phyloP scores from a whole-genome alignment of 345 rosid genomes.

The Fremontodendron californicum region DNA sequence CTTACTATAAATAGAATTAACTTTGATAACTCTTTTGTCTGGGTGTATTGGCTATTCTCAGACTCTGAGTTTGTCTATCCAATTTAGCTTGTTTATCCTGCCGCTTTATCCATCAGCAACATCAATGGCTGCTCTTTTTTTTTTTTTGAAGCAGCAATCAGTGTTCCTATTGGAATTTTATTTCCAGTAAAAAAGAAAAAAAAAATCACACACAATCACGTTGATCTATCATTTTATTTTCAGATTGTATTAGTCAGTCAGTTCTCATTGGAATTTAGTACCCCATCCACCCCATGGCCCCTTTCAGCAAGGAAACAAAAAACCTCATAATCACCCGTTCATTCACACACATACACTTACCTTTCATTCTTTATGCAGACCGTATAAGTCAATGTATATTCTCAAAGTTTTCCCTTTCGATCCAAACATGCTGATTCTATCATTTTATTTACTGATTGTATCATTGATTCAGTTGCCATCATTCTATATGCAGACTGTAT shows the following conservation, averaged over 20 bases:
- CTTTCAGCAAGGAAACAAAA: neutral
- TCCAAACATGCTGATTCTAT: neutral
- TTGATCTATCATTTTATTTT: neutral
- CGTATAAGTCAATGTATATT: neutral
- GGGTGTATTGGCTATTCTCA: neutral
- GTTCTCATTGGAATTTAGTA: neutral
- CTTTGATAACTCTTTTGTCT: neutral
- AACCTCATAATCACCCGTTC: neutral
- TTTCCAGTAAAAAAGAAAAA: too few species aligned
- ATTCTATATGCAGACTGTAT: neutral
- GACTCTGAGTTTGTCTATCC: neutral
- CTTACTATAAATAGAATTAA: neutral
- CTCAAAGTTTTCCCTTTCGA: neutral
- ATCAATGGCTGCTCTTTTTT: neutral
- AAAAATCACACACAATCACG: neutral
- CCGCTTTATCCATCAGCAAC: neutral
- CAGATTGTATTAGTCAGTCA: neutral
- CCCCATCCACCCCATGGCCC: neutral
- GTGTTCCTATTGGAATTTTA: neutral
- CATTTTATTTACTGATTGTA: neutral
- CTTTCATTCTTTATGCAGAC: neutral
- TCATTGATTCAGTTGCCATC: neutral
- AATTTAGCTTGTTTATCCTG: neutral
- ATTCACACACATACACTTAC: neutral
- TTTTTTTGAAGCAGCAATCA: neutral